Evolutionary conservation across 2,329 filamentous ascomycete genomes (phyloP).

Genomic region (Juglanconis sp.): DNA sequence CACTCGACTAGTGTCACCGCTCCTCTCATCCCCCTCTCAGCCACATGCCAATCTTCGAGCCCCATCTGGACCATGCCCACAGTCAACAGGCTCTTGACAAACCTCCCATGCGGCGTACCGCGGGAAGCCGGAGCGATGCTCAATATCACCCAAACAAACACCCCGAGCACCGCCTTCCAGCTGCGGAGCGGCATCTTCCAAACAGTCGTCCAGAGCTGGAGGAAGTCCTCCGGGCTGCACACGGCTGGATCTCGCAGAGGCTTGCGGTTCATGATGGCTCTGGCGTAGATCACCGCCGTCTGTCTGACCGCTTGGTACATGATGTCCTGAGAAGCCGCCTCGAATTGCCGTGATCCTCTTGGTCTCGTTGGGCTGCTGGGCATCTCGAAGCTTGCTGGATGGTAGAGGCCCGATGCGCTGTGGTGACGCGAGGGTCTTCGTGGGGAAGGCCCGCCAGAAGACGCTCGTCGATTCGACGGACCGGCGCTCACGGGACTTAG

Average conservation of each 20-base stretch:
- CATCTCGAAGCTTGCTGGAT: not conserved
- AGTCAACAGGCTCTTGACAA: conserved; percentile 44
- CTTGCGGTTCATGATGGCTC: conserved; percentile 39
- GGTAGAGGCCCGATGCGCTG: not conserved
- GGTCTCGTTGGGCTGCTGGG: not conserved
- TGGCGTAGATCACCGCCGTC: conserved; percentile 46
- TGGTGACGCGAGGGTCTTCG: conserved; percentile 1
- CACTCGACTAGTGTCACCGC: conserved; percentile 40
- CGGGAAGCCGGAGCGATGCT: conserved; percentile 39
- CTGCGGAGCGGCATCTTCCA: conserved; percentile 45
- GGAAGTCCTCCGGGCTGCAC: conserved; percentile 37
- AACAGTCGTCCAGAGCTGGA: conserved; percentile 42
- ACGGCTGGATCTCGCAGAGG: conserved; percentile 36
- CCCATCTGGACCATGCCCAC: conserved; percentile 42
- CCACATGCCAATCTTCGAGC: conserved; percentile 48
- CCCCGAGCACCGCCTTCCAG: conserved; percentile 46
- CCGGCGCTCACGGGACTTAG: conserved; percentile 2
- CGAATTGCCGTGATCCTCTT: not conserved
- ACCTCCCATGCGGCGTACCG: conserved; percentile 37
- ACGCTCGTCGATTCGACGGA: not conserved
- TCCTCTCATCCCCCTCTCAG: conserved; percentile 33
- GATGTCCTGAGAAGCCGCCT: conserved; percentile 31
- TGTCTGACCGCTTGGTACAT: conserved; percentile 46
- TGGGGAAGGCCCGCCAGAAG: not conserved
- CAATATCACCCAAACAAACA: conserved; percentile 47